These are phyloP conservation scores for Holtermanniella nyarrowii DNA, from an alignment of 768 basidiomycete genomes.

Conservation along the genomic window DNA sequence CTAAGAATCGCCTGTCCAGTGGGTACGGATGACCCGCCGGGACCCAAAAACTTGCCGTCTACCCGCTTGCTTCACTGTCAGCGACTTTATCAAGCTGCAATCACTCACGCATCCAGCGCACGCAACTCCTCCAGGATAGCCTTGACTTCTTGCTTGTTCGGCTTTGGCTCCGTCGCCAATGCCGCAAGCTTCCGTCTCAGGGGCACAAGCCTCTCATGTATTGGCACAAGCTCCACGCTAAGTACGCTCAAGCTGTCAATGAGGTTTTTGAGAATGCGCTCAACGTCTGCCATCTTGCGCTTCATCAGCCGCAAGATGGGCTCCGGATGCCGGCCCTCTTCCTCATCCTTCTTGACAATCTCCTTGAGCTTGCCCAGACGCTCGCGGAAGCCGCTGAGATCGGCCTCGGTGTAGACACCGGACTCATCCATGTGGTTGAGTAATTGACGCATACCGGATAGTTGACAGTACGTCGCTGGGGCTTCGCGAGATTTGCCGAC, in stretches of 20 bases:
- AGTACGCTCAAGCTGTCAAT: slow-evolving; percentile 76
- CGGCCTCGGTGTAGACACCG: slow-evolving; percentile 80
- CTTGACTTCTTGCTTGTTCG: slow-evolving; percentile 77
- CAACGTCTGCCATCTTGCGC: slow-evolving; percentile 81
- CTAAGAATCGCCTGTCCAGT: slow-evolving; percentile 83
- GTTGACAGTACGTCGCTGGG: slow-evolving; percentile 90
- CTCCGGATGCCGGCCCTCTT: slow-evolving; percentile 69
- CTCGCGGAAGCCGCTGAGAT: slow-evolving; percentile 75
- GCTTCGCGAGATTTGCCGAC: slow-evolving; percentile 92
- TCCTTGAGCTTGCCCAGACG: slow-evolving; percentile 70
- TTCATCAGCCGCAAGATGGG: slow-evolving; percentile 81
- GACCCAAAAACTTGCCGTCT: slow-evolving; percentile 89
- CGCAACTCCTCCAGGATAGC: slow-evolving; percentile 83
- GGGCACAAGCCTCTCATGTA: slow-evolving; percentile 78
- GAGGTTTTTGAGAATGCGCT: slow-evolving; percentile 64
- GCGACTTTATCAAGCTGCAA: neutral
- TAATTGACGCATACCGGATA: slow-evolving; percentile 81
- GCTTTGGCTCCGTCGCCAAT: slow-evolving; percentile 67
- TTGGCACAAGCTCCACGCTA: slow-evolving; percentile 77
- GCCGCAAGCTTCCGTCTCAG: slow-evolving; percentile 80
- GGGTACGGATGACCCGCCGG: slow-evolving; percentile 72
- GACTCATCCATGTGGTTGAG: slow-evolving; percentile 93
- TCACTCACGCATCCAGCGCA: slow-evolving; percentile 60
- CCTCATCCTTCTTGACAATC: slow-evolving; percentile 74
- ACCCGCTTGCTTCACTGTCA: slow-evolving; percentile 60